Base-by-base conservation (phyloP, 495 filamentous ascomycete genomes). In the Aspergillus diversus region DNA sequence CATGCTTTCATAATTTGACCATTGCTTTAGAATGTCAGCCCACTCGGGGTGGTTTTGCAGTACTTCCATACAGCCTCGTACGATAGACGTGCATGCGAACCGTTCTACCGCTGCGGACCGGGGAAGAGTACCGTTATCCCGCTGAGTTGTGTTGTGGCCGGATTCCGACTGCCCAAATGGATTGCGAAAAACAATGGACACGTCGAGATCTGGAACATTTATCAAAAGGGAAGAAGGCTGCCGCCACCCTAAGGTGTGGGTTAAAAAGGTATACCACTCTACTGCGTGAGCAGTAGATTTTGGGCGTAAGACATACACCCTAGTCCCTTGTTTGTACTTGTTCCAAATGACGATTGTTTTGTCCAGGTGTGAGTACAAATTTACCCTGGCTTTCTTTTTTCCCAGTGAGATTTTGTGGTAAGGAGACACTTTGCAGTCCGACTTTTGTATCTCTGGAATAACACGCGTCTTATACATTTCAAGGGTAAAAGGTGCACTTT, bases 261-360 rank as follows among this genome's bases (percentile, higher is more conserved):
- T 79, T 13, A 92, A 74, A 61, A 92, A 92, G 0, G 89, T 90
- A 65, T 89, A 91, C 89, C 89, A 92, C 66, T 92, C 89, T 33
- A 88, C 83, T 21, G 87, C 82, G 61, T 84, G 85, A 5, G 86
- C 87, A 8, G 82, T 77, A 46, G 89, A 90, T 17, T 86, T 82
- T 5, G 89, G 82, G 16, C 86, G 84, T 66, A 92, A 75, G 42
- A 90, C 89, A 66, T 85, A 90, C 49, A 92, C 89, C 57, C 76
- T 81, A 8, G 85, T 89, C 15, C 87, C 86, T 13, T 63, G 71
- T 57, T 79, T 84, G 63, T 72, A 75, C 17, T 84, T 82, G 33
- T 80, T 69, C 88, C 89, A 92, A 7, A 92, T 74, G 16, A 89
- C 89, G 13, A 91, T 75, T 5, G 87, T 89, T 70, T 91, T 92